phyloP scores from a whole-genome alignment of 2,329 filamentous ascomycete species.

The Davidsoniella neocaledoniae region DNA sequence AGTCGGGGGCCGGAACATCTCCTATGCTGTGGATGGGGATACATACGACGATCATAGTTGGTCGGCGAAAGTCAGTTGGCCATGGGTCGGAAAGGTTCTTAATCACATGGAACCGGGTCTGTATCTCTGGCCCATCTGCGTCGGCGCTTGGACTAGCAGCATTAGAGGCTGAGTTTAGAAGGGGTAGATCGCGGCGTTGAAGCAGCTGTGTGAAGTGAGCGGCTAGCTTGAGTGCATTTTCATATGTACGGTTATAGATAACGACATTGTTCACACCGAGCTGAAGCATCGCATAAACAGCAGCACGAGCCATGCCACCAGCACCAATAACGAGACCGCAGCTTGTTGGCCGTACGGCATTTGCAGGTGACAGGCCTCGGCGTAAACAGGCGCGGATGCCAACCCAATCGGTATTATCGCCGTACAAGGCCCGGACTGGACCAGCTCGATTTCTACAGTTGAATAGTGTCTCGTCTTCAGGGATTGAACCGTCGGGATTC shows the following conservation, averaged over 20 bases:
- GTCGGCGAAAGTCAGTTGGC: constrained; percentile 44
- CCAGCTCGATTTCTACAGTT: constrained; percentile 40
- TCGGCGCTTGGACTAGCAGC: not conserved
- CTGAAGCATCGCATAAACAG: constrained; percentile 63
- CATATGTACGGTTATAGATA: constrained; percentile 52
- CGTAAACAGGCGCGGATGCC: constrained; percentile 59
- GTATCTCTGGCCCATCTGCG: constrained; percentile 13
- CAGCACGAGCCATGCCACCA: constrained; percentile 62
- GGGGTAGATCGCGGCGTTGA: constrained; percentile 25
- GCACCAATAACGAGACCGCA: constrained; percentile 46
- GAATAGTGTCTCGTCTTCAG: constrained; percentile 22
- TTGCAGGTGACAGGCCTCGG: constrained; percentile 55
- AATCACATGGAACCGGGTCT: constrained; percentile 40
- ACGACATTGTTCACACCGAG: constrained; percentile 61
- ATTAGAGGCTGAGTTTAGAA: constrained; percentile 22
- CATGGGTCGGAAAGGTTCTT: constrained; percentile 41
- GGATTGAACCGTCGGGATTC: constrained; percentile 37
- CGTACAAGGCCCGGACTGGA: constrained; percentile 51
- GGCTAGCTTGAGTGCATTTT: constrained; percentile 51
- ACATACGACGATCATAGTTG: constrained; percentile 61
- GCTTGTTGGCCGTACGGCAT: constrained; percentile 39
- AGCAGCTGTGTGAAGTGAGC: constrained; percentile 49
- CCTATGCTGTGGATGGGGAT: constrained; percentile 55
- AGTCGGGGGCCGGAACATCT: constrained; percentile 47
- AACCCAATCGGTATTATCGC: constrained; percentile 71